A percentile compares a stretch with the other conserved stretches of the same genome.
Evolutionary conservation across 169 alveolate genomes (phyloP).

Genomic region (Cryptosporidium sp.): DNA sequence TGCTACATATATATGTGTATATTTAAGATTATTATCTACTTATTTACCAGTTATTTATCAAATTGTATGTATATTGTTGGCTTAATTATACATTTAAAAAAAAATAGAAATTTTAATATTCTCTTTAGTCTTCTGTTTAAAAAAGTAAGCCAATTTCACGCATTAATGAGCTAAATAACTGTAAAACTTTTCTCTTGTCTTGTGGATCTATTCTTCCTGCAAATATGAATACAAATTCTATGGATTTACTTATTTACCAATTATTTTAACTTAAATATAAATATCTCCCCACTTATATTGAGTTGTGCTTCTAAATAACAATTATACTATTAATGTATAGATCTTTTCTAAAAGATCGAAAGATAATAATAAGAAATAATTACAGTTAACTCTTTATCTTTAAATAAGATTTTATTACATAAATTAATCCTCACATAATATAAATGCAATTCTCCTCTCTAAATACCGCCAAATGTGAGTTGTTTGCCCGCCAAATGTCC

Average conservation of each 20-base stretch:
- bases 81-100: not conserved
- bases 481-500: constrained; percentile 31
- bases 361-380: too few relatives aligned
- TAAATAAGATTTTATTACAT: not conserved
- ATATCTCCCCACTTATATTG: not conserved
- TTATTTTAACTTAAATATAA: too few relatives aligned
- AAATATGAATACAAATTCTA: not conserved
- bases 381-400: not conserved
- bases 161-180: not conserved
- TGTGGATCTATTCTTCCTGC: not conserved
- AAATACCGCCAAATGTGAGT: constrained; percentile 46
- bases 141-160: not conserved
- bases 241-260: not conserved
- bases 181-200: not conserved
- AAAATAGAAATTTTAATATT: too few relatives aligned
- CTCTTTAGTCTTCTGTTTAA: not conserved
- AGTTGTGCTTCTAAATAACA: too few relatives aligned
- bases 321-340: too few relatives aligned
- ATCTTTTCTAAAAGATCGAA: not conserved
- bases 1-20: too few relatives aligned
- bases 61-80: not conserved
- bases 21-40: not conserved
- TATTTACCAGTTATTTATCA: not conserved
- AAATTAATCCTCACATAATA: constrained; percentile 6
- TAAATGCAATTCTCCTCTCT: constrained; percentile 60